Evolutionary conservation across 2,329 filamentous ascomycete genomes (phyloP).

Genomic region (Neofusicoccum sp.): DNA sequence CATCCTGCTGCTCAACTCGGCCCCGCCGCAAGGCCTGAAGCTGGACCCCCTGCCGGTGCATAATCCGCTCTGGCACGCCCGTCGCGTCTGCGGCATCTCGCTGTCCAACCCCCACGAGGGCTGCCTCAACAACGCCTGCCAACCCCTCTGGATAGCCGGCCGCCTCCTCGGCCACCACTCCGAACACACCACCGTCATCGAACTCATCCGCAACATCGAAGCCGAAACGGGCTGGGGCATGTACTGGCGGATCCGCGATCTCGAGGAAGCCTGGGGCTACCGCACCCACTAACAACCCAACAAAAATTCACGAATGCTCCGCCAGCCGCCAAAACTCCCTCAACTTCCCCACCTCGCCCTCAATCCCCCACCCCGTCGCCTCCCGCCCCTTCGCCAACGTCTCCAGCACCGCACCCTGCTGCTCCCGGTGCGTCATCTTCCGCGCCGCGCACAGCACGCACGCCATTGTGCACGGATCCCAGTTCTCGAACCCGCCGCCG

Average conservation of each 20-base stretch:
- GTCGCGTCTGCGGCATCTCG: constrained; percentile 59
- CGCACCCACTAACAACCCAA: constrained; percentile 24
- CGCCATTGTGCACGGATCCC: constrained; percentile 54
- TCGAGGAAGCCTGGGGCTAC: constrained; percentile 45
- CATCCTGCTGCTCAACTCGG: constrained; percentile 54
- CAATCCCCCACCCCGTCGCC: constrained; percentile 48
- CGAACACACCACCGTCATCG: constrained; percentile 43
- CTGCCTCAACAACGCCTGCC: constrained; percentile 60
- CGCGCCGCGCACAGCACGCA: constrained; percentile 51
- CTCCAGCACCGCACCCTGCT: constrained; percentile 48
- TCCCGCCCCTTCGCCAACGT: constrained; percentile 42
- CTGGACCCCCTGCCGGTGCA: constrained; percentile 36
- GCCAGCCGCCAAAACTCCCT: constrained; percentile 29
- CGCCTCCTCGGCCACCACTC: constrained; percentile 55
- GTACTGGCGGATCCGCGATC: constrained; percentile 56
- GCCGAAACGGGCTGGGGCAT: constrained; percentile 57
- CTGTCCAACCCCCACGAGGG: constrained; percentile 59
- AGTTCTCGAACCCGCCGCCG: constrained; percentile 40
- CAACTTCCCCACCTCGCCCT: constrained; percentile 25
- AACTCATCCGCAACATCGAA: constrained; percentile 55
- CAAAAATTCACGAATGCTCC: constrained; percentile 26
- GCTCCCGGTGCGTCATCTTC: constrained; percentile 52
- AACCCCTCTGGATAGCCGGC: constrained; percentile 61
- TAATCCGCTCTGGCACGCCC: constrained; percentile 59
- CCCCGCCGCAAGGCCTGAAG: constrained; percentile 37